Percentiles rank a stretch among this genome's conserved stretches.
These are phyloP conservation scores for Venturia pyrina DNA, from an alignment of 2,329 filamentous ascomycete genomes.

Conservation along the genomic window DNA sequence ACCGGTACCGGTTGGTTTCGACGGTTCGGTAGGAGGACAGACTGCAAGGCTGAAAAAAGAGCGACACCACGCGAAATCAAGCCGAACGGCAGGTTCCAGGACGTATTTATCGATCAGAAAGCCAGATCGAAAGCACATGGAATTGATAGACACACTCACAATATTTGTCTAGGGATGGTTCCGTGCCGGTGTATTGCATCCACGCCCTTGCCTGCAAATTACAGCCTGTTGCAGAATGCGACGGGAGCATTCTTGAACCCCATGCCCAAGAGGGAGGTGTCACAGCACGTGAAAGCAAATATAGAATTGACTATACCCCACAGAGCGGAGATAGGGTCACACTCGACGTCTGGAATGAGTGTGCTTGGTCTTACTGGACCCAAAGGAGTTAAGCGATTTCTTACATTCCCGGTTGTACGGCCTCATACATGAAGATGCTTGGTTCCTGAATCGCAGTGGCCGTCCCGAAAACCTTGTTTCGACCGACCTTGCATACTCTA, in stretches of 20 bases:
- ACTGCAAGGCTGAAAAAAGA: constrained; percentile 2
- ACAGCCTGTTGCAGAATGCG: constrained; percentile 3
- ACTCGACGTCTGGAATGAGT: not conserved
- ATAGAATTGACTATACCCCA: not conserved
- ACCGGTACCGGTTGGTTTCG: not conserved
- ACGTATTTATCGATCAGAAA: not conserved
- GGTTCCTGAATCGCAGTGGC: not conserved
- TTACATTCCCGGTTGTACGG: not conserved
- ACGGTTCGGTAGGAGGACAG: not conserved
- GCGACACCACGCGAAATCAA: not conserved
- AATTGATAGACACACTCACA: not conserved
- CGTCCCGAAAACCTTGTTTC: not conserved
- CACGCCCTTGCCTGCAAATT: not conserved
- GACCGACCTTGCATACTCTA: not conserved
- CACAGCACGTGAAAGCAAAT: not conserved
- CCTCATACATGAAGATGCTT: not conserved
- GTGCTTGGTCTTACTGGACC: not conserved
- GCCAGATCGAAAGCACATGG: not conserved
- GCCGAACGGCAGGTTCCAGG: not conserved
- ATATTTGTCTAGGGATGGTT: not conserved
- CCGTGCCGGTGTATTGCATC: not conserved
- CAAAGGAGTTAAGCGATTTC: not conserved
- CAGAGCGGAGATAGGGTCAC: not conserved
- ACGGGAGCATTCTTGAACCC: not conserved
- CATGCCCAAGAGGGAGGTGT: not conserved